Conservation (phyloP, 2,329 filamentous ascomycete genomes). For the Aspergillus floridensis region DNA sequence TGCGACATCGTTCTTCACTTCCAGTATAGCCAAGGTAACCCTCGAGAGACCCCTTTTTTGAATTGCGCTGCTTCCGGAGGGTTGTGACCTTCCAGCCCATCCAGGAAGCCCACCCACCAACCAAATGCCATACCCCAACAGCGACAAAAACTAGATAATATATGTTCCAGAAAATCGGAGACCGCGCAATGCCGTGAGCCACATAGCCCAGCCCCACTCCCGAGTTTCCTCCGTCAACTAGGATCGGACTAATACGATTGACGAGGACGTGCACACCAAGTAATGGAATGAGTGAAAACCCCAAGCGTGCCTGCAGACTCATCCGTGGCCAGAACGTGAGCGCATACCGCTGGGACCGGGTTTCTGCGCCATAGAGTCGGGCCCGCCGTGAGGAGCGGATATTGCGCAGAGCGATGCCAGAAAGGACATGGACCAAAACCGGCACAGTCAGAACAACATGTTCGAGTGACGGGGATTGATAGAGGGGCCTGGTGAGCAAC, state of each 20-base stretch:
- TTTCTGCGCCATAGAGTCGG: slow-evolving; percentile 70
- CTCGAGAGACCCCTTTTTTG: slow-evolving; percentile 31
- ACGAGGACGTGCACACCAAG: slow-evolving; percentile 70
- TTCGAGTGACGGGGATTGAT: slow-evolving; percentile 79
- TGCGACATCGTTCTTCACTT: slow-evolving; percentile 51
- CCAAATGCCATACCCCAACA: slow-evolving; percentile 71
- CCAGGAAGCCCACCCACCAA: slow-evolving; percentile 85
- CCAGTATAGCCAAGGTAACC: slow-evolving; percentile 43
- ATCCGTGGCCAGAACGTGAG: slow-evolving; percentile 65
- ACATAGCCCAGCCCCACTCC: slow-evolving; percentile 81
- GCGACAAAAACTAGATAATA: slow-evolving; percentile 69
- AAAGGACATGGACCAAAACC: slow-evolving; percentile 69
- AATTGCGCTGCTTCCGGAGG: slow-evolving; percentile 26
- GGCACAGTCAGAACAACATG: slow-evolving; percentile 76
- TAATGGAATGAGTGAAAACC: slow-evolving; percentile 67
- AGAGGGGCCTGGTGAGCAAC: slow-evolving; percentile 85
- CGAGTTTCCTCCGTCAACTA: slow-evolving; percentile 79
- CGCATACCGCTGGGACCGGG: slow-evolving; percentile 48
- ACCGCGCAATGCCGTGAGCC: slow-evolving; percentile 76
- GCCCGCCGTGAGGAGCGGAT: slow-evolving; percentile 70
- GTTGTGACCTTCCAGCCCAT: slow-evolving; percentile 54
- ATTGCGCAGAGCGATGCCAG: slow-evolving; percentile 74
- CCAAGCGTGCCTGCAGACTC: slow-evolving; percentile 67
- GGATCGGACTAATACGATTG: slow-evolving; percentile 72
- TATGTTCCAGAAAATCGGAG: slow-evolving; percentile 63